Conservation (phyloP, 495 filamentous ascomycete genomes). For the Lepraria neglecta region DNA sequence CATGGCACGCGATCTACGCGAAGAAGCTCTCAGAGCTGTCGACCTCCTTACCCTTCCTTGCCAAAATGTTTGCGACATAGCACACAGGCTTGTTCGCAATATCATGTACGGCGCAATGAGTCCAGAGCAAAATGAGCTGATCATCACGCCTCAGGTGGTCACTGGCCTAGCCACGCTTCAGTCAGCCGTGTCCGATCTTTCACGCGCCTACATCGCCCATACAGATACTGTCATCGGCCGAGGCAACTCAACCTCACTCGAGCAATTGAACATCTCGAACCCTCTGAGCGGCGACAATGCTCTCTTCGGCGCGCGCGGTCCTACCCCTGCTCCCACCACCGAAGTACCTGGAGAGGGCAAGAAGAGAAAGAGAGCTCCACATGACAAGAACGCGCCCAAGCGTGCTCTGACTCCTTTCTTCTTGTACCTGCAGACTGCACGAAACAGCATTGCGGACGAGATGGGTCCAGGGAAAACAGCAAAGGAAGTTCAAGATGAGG, state of each 20-base stretch:
- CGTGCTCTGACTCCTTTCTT: conserved; percentile 90
- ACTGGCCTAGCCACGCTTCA: conserved; percentile 66
- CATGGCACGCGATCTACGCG: conserved; percentile 20
- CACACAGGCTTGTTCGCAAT: conserved; percentile 6
- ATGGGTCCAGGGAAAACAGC: conserved; percentile 63
- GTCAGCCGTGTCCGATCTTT: conserved; percentile 63
- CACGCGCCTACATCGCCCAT: conserved; percentile 74
- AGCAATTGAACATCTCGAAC: conserved; percentile 44
- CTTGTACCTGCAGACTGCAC: conserved; percentile 80
- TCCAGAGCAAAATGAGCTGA: conserved; percentile 15
- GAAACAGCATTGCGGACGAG: conserved; percentile 67
- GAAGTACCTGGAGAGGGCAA: conserved; percentile 52
- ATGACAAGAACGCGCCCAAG: conserved; percentile 92
- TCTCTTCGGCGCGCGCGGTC: conserved; percentile 32
- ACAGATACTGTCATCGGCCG: conserved; percentile 70
- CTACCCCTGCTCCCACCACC: conserved; percentile 34
- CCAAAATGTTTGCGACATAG: conserved; percentile 22
- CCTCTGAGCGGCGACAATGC: conserved; percentile 39
- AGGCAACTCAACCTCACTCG: conserved; percentile 46
- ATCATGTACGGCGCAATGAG: conserved; percentile 29
- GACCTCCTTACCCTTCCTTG: conserved; percentile 18
- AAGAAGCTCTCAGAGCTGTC: conserved; percentile 19
- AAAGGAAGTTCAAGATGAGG: conserved; percentile 74
- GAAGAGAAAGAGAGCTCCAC: conserved; percentile 73
- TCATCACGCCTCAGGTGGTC: conserved; percentile 54